Base-by-base conservation (phyloP, 352 stramenopile species). In the Globisporangium ultimum region DNA sequence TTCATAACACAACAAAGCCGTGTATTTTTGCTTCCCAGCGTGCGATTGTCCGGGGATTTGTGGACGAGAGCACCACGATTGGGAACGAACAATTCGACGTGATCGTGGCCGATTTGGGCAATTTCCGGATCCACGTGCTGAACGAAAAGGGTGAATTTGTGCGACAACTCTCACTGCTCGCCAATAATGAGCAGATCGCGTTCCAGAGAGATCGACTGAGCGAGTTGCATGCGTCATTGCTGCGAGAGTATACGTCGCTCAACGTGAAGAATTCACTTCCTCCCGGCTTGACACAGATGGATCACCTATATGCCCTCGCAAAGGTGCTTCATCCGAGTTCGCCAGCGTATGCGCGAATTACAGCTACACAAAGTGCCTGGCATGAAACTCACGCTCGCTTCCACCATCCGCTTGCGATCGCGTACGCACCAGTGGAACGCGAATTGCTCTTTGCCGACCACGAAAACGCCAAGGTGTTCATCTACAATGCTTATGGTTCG, bases 21-120 rank as follows among this genome's bases (percentile, higher is more conserved):
- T 45, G 13, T 45, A 28, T 28, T 28, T 2, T 2, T 45, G 40
- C 40, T 15, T 8, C 10, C 1, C 20, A 89, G 78, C 65, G 74
- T 5, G 79, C 61, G 2, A 59, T 87, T 9, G 70, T 63, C 13
- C 64, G 80, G n/a, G 78, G 74, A 0, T 13, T 84, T 18, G 17
- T 47, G n/a, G 61, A 74, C 48, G 70, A 67, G 11, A 71, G 61
- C 13, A 60, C 52, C 15, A 58, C 52, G 1, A 63, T 89, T 43
- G 68, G 74, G 15, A 90, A 74, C 38, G 82, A 92, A 47, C 75
- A 87, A 28, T 92, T 92, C 51, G 78, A 90, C 18, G 71, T 81
- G 22, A 66, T 89, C 20, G 70, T 86, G 13, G 82, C 82, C 7
- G 82, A 91, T 24, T 60, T 71, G 20, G 82, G 82, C 36, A 88